Evolutionary conservation across 768 basidiomycete genomes (phyloP).

Genomic region (Pisolithus microcarpus): DNA sequence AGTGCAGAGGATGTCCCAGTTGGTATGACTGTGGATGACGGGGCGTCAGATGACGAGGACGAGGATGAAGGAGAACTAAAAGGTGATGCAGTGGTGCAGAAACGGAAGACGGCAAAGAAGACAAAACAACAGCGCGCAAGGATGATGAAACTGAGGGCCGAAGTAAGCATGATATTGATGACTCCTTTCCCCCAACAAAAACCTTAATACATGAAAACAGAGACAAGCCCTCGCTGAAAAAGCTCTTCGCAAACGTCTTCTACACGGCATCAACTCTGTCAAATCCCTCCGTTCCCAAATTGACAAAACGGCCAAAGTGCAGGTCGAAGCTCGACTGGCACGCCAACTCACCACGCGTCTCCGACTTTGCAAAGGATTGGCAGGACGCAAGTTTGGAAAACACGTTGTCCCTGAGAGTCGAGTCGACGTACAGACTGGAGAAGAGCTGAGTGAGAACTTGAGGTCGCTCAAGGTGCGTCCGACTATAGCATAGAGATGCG

Average conservation of each 20-base stretch:
- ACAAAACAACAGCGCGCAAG: constrained; percentile 65
- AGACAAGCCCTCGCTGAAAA: constrained; percentile 59
- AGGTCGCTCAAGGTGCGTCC: constrained; percentile 69
- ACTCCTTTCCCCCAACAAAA: background rate
- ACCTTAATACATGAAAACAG: constrained; percentile 28
- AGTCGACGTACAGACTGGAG: constrained; percentile 84
- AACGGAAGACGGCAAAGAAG: constrained; percentile 40
- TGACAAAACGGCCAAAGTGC: constrained; percentile 29
- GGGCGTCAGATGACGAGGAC: constrained; percentile 27
- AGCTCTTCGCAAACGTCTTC: constrained; percentile 52
- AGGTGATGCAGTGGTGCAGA: constrained; percentile 29
- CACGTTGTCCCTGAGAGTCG: constrained; percentile 61
- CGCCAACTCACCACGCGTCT: constrained; percentile 40
- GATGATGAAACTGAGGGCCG: constrained; percentile 53
- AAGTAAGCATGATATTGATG: constrained; percentile 36
- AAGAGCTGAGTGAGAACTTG: constrained; percentile 81
- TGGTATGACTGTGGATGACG: constrained; percentile 60
- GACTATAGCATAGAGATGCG: background rate
- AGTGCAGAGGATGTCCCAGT: constrained; percentile 34
- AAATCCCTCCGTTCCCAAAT: constrained; percentile 44
- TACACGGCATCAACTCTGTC: constrained; percentile 49
- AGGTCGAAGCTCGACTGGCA: constrained; percentile 30
- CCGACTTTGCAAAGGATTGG: constrained; percentile 56
- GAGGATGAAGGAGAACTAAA: constrained; percentile 30
- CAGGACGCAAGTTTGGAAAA: constrained; percentile 73